These are phyloP conservation scores for Sextonia rubra DNA, from an alignment of 164 flowering plant species.

Conservation along the genomic window DNA sequence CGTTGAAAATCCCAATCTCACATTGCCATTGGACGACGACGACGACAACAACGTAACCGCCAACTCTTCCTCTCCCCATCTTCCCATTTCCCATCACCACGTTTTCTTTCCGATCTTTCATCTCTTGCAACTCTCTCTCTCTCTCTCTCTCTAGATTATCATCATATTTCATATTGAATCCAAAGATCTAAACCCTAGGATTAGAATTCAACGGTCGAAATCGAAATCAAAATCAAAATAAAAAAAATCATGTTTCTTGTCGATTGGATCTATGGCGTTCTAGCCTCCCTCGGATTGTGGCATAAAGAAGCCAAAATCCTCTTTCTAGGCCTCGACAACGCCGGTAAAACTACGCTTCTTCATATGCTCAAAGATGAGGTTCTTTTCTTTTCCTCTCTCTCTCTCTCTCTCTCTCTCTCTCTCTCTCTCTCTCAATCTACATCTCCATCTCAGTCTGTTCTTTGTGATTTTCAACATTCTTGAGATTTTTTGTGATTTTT, in stretches of 20 bases:
- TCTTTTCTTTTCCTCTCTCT: neutral
- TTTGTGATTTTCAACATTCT: neutral
- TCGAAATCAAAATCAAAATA: neutral
- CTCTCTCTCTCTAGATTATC: neutral
- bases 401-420: neutral
- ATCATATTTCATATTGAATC: neutral
- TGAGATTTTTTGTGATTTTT: neutral
- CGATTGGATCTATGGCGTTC: slow-evolving; percentile 14
- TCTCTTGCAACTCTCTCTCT: too few species aligned
- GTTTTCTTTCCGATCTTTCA: too few species aligned
- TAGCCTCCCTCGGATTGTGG: slow-evolving; percentile 14
- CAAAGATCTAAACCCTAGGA: neutral
- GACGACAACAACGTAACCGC: neutral
- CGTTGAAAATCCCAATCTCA: neutral
- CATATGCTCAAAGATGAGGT: slow-evolving; percentile 18
- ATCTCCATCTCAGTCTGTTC: too few species aligned
- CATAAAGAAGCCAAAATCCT: slow-evolving; percentile 16
- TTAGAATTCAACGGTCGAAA: too few species aligned
- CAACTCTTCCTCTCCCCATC: neutral
- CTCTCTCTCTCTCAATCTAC: neutral
- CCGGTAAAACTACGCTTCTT: slow-evolving; percentile 13
- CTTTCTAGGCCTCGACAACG: slow-evolving; percentile 12
- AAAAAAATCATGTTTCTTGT: slow-evolving; percentile 8
- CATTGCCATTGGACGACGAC: neutral
- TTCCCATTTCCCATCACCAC: too few species aligned